phyloP scores from a whole-genome alignment of 2,329 filamentous ascomycete genomes.

The Thermoascus crustaceus region DNA sequence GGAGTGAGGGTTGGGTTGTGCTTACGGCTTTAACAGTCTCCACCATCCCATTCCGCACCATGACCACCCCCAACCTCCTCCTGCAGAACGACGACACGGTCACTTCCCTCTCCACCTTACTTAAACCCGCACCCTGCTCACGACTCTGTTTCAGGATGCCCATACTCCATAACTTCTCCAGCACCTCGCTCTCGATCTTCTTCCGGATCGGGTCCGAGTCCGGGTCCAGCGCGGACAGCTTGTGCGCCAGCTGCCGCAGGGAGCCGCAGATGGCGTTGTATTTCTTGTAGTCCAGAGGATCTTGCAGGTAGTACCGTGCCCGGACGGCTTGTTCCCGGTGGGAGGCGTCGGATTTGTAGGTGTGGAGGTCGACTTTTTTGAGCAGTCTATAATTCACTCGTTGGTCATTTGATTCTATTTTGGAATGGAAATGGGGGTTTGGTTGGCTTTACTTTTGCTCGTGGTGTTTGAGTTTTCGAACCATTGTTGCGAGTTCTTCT shows the following conservation, averaged over 20 bases:
- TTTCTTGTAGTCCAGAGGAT: constrained; percentile 73
- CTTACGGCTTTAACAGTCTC: constrained; percentile 73
- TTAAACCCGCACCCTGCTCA: constrained; percentile 63
- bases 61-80: constrained; percentile 75
- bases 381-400: constrained; percentile 50
- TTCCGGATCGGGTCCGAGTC: constrained; percentile 67
- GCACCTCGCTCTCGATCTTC: constrained; percentile 77
- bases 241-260: constrained; percentile 83
- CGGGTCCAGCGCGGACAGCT: constrained; percentile 70
- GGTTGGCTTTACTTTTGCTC: constrained; percentile 62
- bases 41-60: constrained; percentile 85
- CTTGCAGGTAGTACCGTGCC: constrained; percentile 83
- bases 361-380: constrained; percentile 85
- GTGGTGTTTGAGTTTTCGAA: constrained; percentile 91
- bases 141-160: constrained; percentile 69
- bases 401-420: constrained; percentile 5
- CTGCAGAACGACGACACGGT: constrained; percentile 86
- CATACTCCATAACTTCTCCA: constrained; percentile 91
- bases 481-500: constrained; percentile 52
- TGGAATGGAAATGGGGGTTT: not conserved
- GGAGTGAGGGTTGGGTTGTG: too few relatives aligned
- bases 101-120: constrained; percentile 71
- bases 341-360: constrained; percentile 78
- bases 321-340: constrained; percentile 77
- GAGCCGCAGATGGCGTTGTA: constrained; percentile 64